These are phyloP conservation scores for Tetrastigma voinierianum DNA, from an alignment of 164 flowering plant genomes.

Conservation along the genomic window DNA sequence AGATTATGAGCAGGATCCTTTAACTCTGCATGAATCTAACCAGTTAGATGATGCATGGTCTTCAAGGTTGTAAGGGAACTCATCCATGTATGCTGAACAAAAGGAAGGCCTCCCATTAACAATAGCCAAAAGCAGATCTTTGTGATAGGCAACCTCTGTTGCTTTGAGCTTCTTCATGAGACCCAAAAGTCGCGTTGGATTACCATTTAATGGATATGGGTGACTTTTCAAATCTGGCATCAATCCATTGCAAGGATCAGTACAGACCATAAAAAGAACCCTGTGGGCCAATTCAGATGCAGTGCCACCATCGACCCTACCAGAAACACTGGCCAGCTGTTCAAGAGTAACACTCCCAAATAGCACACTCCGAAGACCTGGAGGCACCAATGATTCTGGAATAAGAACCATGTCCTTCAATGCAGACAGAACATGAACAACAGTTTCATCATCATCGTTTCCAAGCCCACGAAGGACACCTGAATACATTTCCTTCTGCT, in stretches of 20 bases:
- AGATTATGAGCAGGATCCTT: not conserved
- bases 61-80: slow-evolving; percentile 82
- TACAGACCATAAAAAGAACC: slow-evolving; percentile 71
- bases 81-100: slow-evolving; percentile 74
- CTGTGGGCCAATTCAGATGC: slow-evolving; percentile 59
- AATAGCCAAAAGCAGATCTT: slow-evolving; percentile 69
- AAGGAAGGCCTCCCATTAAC: slow-evolving; percentile 64
- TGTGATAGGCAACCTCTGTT: slow-evolving; percentile 62
- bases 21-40: slow-evolving; percentile 36
- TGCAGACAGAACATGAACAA: slow-evolving; percentile 63
- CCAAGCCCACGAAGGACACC: slow-evolving; percentile 79
- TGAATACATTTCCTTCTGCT: slow-evolving; percentile 79
- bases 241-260: slow-evolving; percentile 84
- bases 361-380: slow-evolving; percentile 83
- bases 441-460: slow-evolving; percentile 71
- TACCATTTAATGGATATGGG: slow-evolving; percentile 65
- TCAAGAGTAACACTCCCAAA: slow-evolving; percentile 90
- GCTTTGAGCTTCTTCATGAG: slow-evolving; percentile 90
- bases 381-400: slow-evolving; percentile 70
- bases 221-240: slow-evolving; percentile 65
- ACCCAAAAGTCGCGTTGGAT: slow-evolving; percentile 60
- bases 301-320: slow-evolving; percentile 41
- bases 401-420: slow-evolving; percentile 69
- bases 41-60: slow-evolving; percentile 69
- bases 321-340: slow-evolving; percentile 59